Conservation (phyloP, 495 filamentous ascomycete species). For the Hyaloscypha hepaticicola region DNA sequence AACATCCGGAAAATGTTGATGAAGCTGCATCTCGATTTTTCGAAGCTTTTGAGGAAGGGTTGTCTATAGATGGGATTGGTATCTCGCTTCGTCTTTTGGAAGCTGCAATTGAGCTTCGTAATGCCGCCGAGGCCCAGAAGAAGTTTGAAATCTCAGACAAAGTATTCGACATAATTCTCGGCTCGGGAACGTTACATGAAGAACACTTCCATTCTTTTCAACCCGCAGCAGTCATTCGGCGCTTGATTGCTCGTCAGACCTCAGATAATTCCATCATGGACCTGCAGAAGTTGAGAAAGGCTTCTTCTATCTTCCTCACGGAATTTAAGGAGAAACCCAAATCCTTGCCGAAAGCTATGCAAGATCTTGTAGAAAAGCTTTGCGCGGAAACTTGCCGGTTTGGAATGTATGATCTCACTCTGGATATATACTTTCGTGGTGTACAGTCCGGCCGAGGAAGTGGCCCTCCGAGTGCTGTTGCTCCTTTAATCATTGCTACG, state of each 20-base stretch:
- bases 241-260: slow-evolving; percentile 7
- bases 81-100: slow-evolving; percentile 26
- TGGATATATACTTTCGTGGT: slow-evolving; percentile 37
- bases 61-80: slow-evolving; percentile 12
- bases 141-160: slow-evolving; percentile 35
- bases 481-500: slow-evolving; percentile 35
- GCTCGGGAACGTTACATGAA: slow-evolving; percentile 35
- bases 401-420: slow-evolving; percentile 21
- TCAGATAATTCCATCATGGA: neutral
- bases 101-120: slow-evolving; percentile 39
- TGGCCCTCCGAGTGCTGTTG: slow-evolving; percentile 20
- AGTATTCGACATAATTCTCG: slow-evolving; percentile 32
- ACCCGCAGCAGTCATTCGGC: slow-evolving; percentile 35
- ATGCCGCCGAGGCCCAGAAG: slow-evolving; percentile 33
- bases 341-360: slow-evolving; percentile 17
- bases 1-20: slow-evolving; percentile 9
- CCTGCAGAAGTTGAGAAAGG: slow-evolving; percentile 27
- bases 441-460: slow-evolving; percentile 8
- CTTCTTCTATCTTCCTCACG: slow-evolving; percentile 38
- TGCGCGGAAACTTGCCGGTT: slow-evolving; percentile 30
- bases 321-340: slow-evolving; percentile 33
- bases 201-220: slow-evolving; percentile 35
- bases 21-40: slow-evolving; percentile 20
- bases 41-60: slow-evolving; percentile 26
- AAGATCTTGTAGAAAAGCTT: slow-evolving; percentile 31